Evolutionary conservation across 176 grass and related monocot genomes (phyloP).

Genomic region (Echinochloa phyllopogon): DNA sequence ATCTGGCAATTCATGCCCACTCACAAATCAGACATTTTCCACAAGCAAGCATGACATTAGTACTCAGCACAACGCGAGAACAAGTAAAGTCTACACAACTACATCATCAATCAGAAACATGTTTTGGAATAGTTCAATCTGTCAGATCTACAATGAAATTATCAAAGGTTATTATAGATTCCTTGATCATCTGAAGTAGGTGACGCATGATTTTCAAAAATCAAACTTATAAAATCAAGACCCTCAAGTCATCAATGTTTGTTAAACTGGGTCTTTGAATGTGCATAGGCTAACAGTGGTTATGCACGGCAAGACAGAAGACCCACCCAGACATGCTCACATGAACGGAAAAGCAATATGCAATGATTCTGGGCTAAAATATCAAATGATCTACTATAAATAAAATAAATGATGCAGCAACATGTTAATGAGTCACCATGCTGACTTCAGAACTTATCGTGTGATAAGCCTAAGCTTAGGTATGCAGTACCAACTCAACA

Average conservation of each 20-base stretch:
- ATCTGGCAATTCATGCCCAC: background rate
- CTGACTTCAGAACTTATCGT: background rate
- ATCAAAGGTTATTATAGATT: background rate
- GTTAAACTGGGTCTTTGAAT: background rate
- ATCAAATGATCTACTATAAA: background rate
- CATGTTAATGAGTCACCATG: slow-evolving; percentile 9
- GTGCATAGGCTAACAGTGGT: background rate
- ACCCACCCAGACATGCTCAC: background rate
- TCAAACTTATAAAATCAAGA: background rate
- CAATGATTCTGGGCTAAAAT: slow-evolving; percentile 6
- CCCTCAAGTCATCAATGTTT: background rate
- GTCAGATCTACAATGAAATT: slow-evolving; percentile 8
- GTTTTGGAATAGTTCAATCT: background rate
- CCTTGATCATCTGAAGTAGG: background rate
- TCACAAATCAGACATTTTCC: background rate
- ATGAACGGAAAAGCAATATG: slow-evolving; percentile 19
- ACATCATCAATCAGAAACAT: slow-evolving; percentile 24
- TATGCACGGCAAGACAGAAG: slow-evolving; percentile 11
- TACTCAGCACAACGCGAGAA: background rate
- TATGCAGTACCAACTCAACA: background rate
- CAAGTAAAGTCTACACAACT: background rate
- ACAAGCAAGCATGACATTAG: background rate
- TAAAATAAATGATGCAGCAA: slow-evolving; percentile 20
- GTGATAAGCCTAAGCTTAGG: slow-evolving; percentile 24
- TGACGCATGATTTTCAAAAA: background rate